Evolutionary conservation across 2,329 filamentous ascomycete genomes (phyloP).

Genomic region (Colletotrichum scovillei): DNA sequence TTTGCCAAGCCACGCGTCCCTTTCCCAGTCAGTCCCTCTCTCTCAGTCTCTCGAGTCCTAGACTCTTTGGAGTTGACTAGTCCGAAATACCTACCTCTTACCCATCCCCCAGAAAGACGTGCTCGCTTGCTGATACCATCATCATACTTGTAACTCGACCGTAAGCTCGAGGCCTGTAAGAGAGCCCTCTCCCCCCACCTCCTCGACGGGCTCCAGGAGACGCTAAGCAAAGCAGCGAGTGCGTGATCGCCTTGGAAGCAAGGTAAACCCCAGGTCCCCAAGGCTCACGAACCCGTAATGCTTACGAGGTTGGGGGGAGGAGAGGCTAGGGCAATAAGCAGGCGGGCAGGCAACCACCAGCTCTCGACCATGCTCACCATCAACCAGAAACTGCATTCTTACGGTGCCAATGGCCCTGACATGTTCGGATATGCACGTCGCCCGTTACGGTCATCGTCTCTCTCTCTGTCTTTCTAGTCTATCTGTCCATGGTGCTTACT

Average conservation of each 20-base stretch:
- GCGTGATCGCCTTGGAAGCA: slow-evolving; percentile 25
- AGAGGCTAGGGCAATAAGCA: too few species aligned
- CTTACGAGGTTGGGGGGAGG: not conserved
- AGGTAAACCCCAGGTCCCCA: not conserved
- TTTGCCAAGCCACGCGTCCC: slow-evolving; percentile 22
- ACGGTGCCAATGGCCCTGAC: slow-evolving; percentile 23
- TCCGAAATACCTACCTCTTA: too few species aligned
- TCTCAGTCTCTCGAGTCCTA: too few species aligned
- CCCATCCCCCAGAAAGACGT: not conserved
- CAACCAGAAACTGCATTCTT: slow-evolving; percentile 18
- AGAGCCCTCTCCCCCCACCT: not conserved
- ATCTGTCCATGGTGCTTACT: not conserved
- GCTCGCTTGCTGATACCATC: not conserved
- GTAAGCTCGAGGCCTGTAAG: not conserved
- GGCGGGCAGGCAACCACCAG: slow-evolving; percentile 9
- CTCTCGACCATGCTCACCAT: not conserved
- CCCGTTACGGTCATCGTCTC: slow-evolving; percentile 6
- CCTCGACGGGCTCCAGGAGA: not conserved
- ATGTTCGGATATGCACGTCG: slow-evolving; percentile 28
- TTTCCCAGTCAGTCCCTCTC: not conserved
- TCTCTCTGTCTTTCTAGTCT: not conserved
- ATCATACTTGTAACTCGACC: not conserved
- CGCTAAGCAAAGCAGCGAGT: slow-evolving; percentile 13
- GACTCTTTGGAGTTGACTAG: too few species aligned
- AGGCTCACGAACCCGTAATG: not conserved